Evolutionary conservation across 1,139 yeast genomes (phyloP), one percentile per base, ranked within the genome.

Genomic region (Chernovozyma sophiae-reginae): DNA sequence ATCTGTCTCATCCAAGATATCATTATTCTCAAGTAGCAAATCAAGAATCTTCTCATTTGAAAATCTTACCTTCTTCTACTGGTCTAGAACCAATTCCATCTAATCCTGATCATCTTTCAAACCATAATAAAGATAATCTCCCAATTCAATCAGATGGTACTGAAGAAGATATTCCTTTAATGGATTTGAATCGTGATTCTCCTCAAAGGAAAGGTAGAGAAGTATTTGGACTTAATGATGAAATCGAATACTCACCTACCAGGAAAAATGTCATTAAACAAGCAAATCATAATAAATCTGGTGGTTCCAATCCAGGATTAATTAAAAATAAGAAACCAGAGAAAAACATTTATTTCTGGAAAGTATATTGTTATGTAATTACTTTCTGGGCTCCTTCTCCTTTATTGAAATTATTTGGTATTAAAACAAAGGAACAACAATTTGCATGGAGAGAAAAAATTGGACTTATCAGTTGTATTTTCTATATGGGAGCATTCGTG

Each of bases 391-490:
- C 95, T 3, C 96, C 97, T 1, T 74, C 83, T 3, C 82, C 90
- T 0, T 46, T 90, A 25, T 64, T 92, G 52, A 68, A 69, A 35
- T 58, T 84, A 37, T 85, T 79, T 60, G 97, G 97, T 4, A 74
- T 90, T 73, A 74, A 74, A 30, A 81, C 86, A 22, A 78, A 79
- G 49, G 89, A 81, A 35, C 77, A 96, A 45, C 97, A 87, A 57
- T 78, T 80, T 68, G 97, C 97, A 0, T 92, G 98, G 98, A 75
- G 97, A 56, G 98, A 92, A 57, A 92, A 92, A 56, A 83, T 90
- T 32, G 97, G 86, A 2, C 71, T 92, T 38, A 71, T 92, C 37
- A 73, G 94, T 2, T 72, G 89, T 43, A 87, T 92, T 51, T 49
- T 83, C 23, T 77, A 76, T 48, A 64, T 85, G 40, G 97, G 94